phyloP scores from a whole-genome alignment of 345 rosid species.

The Turnera subulata region DNA sequence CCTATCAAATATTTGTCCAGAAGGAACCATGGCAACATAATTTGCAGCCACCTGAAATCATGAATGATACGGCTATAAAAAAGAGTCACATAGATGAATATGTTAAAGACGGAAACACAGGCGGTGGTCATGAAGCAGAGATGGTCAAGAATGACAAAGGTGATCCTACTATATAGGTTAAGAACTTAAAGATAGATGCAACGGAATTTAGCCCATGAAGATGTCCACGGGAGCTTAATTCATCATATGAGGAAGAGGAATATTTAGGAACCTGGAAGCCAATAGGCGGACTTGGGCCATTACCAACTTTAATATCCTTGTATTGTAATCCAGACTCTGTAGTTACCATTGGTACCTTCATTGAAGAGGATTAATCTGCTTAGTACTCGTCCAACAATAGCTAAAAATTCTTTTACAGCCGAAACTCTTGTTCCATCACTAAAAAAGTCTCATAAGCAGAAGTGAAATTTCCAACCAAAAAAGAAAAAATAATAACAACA shows the following conservation, averaged over 20 bases:
- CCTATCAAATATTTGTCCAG: slow-evolving; percentile 95
- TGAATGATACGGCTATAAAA: slow-evolving; percentile 2
- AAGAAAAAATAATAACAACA: too few species aligned
- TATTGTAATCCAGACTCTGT: slow-evolving; percentile 87
- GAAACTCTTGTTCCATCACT: neutral
- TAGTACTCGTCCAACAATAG: neutral
- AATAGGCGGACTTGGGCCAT: slow-evolving; percentile 80
- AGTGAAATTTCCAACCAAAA: too few species aligned
- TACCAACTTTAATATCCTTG: slow-evolving; percentile 86
- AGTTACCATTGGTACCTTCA: slow-evolving; percentile 83
- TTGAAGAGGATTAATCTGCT: slow-evolving; percentile 10
- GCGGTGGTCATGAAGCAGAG: too few species aligned
- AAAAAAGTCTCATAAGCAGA: too few species aligned
- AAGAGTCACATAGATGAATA: neutral
- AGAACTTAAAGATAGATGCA: too few species aligned
- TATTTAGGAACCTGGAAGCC: slow-evolving; percentile 69
- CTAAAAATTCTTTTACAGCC: too few species aligned
- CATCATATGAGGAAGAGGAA: neutral
- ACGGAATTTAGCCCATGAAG: too few species aligned
- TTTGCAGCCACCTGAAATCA: slow-evolving; percentile 78
- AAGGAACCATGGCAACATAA: slow-evolving; percentile 94
- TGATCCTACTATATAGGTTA: too few species aligned
- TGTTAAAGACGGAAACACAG: too few species aligned
- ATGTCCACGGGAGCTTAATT: too few species aligned
- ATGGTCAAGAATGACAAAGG: too few species aligned